Evolutionary conservation across 306 rosid genomes (phyloP).

Genomic region (Lotus japonicus): DNA sequence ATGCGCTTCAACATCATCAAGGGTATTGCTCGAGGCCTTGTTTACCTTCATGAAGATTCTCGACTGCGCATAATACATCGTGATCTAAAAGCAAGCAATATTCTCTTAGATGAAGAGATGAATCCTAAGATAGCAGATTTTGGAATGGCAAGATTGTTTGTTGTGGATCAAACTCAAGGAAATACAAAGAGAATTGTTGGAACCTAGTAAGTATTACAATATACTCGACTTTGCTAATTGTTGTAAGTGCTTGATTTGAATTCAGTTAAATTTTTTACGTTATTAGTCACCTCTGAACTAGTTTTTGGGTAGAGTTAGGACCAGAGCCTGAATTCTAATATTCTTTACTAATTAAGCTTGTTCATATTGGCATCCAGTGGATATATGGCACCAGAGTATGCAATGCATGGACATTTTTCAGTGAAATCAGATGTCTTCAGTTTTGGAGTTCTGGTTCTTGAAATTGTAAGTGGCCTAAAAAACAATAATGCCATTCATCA

Average conservation of each 20-base stretch:
- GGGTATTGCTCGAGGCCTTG: slow-evolving; percentile 34
- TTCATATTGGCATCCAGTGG: slow-evolving; percentile 20
- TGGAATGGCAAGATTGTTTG: slow-evolving; percentile 39
- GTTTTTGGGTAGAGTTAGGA: too few relatives aligned
- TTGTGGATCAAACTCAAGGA: slow-evolving; percentile 23
- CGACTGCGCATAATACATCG: slow-evolving; percentile 25
- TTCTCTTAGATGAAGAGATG: slow-evolving; percentile 36
- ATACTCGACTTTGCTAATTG: background rate
- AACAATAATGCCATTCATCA: background rate
- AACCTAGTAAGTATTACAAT: slow-evolving; percentile 28
- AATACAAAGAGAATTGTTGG: slow-evolving; percentile 33
- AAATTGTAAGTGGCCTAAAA: slow-evolving; percentile 49
- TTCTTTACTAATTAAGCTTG: background rate
- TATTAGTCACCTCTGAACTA: background rate
- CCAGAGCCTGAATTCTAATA: background rate
- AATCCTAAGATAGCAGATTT: slow-evolving; percentile 44
- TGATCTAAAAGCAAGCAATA: slow-evolving; percentile 39
- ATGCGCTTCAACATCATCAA: slow-evolving; percentile 27
- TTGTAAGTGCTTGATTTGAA: background rate
- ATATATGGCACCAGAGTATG: slow-evolving; percentile 71
- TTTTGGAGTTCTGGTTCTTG: slow-evolving; percentile 47
- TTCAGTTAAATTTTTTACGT: background rate
- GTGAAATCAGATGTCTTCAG: slow-evolving; percentile 43
- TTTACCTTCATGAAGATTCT: slow-evolving; percentile 50
- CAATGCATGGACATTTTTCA: slow-evolving; percentile 34